Evolutionary conservation across 495 filamentous ascomycete species (phyloP).

Genomic region (Penicillium odoratum): DNA sequence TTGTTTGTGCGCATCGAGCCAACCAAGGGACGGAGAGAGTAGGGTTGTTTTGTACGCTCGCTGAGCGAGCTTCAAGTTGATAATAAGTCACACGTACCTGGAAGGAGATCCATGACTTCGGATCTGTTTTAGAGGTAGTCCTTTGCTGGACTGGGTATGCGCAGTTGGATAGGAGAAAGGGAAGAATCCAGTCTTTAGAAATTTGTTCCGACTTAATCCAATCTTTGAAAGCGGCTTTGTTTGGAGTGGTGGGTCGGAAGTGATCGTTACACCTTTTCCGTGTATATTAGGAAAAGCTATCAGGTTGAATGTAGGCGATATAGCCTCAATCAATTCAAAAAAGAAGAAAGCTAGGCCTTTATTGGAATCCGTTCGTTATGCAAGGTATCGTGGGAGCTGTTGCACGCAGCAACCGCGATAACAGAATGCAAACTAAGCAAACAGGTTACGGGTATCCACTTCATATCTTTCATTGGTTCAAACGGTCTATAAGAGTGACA

Average conservation of each 20-base stretch:
- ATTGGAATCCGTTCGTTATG: neutral
- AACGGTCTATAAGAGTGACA: neutral
- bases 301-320: neutral
- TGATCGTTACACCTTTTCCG: neutral
- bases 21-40: neutral
- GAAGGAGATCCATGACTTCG: conserved; percentile 26
- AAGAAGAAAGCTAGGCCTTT: neutral
- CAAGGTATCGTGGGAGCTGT: neutral
- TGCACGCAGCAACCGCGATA: neutral
- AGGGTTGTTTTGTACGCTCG: neutral
- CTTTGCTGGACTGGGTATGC: neutral
- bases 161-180: neutral
- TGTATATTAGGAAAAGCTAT: neutral
- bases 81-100: conserved; percentile 13
- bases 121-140: neutral
- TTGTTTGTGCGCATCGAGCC: neutral
- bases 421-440: neutral
- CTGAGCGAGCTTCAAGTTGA: neutral
- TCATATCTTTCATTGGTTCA: neutral
- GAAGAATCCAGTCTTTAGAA: neutral
- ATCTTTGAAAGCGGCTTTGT: conserved; percentile 5
- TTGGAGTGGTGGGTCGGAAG: neutral
- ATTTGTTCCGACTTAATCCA: neutral
- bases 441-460: neutral
- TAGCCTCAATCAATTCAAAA: neutral